phyloP scores from a whole-genome alignment of 106 monocot species.

The Xerophyta viscosa region DNA sequence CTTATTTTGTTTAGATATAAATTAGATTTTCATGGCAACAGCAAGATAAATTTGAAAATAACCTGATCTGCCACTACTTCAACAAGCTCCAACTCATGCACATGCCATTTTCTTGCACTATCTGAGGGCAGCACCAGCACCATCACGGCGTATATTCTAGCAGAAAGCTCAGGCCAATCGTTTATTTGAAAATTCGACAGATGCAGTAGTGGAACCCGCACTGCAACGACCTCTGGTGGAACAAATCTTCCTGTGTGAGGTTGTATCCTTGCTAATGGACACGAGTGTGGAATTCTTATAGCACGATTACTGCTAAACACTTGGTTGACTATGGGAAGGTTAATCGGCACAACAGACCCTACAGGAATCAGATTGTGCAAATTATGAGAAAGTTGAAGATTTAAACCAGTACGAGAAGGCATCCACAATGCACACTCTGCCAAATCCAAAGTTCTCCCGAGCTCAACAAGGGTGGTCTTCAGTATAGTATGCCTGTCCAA shows the following conservation, averaged over 20 bases:
- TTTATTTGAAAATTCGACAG: conserved; percentile 87
- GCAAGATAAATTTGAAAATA: not conserved
- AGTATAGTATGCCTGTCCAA: conserved; percentile 85
- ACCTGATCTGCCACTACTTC: conserved; percentile 98
- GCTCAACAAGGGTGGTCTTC: conserved; percentile 73
- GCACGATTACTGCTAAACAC: conserved; percentile 74
- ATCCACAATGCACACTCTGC: conserved; percentile 95
- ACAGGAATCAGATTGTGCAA: conserved; percentile 37
- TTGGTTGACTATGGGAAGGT: conserved; percentile 67
- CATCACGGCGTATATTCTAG: conserved; percentile 86
- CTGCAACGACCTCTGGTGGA: conserved; percentile 72
- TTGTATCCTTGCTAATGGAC: conserved; percentile 62
- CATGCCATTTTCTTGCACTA: conserved; percentile 89
- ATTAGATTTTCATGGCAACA: too few relatives aligned
- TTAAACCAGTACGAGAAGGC: conserved; percentile 58
- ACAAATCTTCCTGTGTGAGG: conserved; percentile 48
- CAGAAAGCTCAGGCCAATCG: conserved; percentile 82
- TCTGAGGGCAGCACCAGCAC: conserved; percentile 88
- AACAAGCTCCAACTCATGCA: conserved; percentile 83
- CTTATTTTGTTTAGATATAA: too few relatives aligned
- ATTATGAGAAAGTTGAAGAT: conserved; percentile 82
- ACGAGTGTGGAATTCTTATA: conserved; percentile 52
- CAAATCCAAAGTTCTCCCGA: conserved; percentile 70
- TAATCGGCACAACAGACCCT: conserved; percentile 53
- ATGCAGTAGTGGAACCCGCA: conserved; percentile 71